These are phyloP conservation scores for Mesotaenium endlicherianum DNA, from an alignment of 139 green algal genomes.

Conservation along the genomic window DNA sequence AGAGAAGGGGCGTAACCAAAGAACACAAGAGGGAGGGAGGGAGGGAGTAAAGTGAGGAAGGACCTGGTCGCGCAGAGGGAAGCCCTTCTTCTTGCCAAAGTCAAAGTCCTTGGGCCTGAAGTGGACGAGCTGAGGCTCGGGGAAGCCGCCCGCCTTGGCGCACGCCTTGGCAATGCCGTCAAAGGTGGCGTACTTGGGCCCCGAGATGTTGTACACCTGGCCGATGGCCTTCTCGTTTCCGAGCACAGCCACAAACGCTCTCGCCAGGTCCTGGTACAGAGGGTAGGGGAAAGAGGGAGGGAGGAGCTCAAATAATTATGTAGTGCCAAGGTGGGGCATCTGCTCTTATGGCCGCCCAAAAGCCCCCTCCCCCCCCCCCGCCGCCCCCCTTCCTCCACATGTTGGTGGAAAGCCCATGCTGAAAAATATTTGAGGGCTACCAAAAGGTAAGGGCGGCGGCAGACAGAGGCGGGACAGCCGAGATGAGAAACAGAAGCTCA, in stretches of 20 bases:
- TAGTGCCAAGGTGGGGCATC: neutral
- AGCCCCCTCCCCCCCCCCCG: neutral
- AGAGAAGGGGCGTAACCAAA: too few species aligned
- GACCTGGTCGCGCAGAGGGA: constrained; percentile 80
- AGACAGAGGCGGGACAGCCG: too few species aligned
- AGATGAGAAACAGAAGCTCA: neutral
- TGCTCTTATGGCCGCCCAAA: neutral
- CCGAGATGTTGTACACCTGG: constrained; percentile 61
- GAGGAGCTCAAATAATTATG: neutral
- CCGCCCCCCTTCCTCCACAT: neutral
- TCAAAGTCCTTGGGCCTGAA: constrained; percentile 95
- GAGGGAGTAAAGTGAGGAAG: too few species aligned
- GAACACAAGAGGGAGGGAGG: too few species aligned
- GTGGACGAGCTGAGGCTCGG: constrained; percentile 87
- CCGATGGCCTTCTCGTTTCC: constrained; percentile 53
- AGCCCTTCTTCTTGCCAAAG: constrained; percentile 88
- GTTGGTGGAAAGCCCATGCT: neutral
- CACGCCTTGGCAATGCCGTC: constrained; percentile 91
- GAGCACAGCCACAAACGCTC: constrained; percentile 72
- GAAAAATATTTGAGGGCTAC: too few species aligned
- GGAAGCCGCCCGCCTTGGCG: constrained; percentile 75
- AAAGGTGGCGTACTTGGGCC: constrained; percentile 87
- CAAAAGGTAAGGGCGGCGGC: too few species aligned
- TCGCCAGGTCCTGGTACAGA: constrained; percentile 59
- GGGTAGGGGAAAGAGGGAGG: neutral